A percentile compares a stretch with the other conserved stretches of the same genome.
Conservation (phyloP, 805 yeast genomes). For the Nakazawaea molendinolei region DNA sequence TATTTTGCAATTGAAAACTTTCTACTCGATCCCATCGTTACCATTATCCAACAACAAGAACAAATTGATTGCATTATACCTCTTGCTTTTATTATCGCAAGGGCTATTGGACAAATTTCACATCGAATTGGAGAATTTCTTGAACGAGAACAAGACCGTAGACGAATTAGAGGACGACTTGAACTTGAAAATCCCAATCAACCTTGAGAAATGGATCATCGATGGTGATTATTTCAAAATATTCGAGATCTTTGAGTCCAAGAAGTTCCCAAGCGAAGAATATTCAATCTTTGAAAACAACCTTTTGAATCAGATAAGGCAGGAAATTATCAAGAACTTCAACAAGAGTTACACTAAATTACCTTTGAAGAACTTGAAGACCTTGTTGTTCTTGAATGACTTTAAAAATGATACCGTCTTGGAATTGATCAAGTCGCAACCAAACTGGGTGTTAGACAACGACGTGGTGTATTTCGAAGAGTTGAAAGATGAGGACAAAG, state of each 20-base stretch:
- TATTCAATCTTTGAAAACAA: conserved; percentile 72
- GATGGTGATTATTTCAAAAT: conserved; percentile 95
- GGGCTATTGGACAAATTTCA: conserved; percentile 87
- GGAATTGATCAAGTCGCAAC: conserved; percentile 41
- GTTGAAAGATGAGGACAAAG: conserved; percentile 11
- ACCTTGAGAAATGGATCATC: conserved; percentile 88
- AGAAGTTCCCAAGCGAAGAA: conserved; percentile 65
- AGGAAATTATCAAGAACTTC: conserved; percentile 78
- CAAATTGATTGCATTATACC: conserved; percentile 69
- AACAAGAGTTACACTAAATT: conserved; percentile 70
- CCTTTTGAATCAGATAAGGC: conserved; percentile 71
- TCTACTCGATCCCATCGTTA: conserved; percentile 40
- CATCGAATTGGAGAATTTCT: conserved; percentile 74
- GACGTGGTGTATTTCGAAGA: conserved; percentile 43
- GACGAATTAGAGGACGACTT: conserved; percentile 58
- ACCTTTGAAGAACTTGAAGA: conserved; percentile 79
- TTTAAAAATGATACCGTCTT: conserved; percentile 44
- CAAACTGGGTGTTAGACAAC: conserved; percentile 52
- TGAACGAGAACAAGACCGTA: conserved; percentile 33
- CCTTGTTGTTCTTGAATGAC: conserved; percentile 61
- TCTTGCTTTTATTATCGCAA: conserved; percentile 70
- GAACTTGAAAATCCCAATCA: conserved; percentile 76
- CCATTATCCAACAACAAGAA: conserved; percentile 51
- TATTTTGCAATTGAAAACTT: conserved; percentile 69
- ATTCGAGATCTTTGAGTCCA: conserved; percentile 52